Percentiles rank a stretch among this genome's conserved stretches.
Evolutionary conservation across 495 filamentous ascomycete species (phyloP).

Genomic region (Glutinoglossum americanum): DNA sequence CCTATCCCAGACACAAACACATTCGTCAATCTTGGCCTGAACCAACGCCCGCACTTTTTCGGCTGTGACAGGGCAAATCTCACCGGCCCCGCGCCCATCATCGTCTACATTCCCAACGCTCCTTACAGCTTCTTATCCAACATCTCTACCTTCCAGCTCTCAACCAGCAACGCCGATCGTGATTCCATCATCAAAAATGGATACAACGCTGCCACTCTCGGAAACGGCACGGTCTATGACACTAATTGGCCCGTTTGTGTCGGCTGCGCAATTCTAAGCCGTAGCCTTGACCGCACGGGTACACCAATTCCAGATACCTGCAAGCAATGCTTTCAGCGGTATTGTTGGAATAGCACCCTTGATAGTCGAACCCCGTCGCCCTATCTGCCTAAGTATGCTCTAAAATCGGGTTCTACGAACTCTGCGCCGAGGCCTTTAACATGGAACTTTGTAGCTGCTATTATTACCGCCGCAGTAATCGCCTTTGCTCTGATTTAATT

Average conservation of each 20-base stretch:
- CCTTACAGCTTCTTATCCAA: conserved; percentile 59
- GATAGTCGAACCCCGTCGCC: too few relatives aligned
- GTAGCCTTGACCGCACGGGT: conserved; percentile 45
- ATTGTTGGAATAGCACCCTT: conserved; percentile 84
- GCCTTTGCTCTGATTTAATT: too few relatives aligned
- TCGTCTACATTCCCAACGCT: conserved; percentile 80
- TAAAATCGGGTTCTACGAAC: too few relatives aligned
- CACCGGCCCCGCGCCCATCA: conserved; percentile 33
- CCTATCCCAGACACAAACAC: conserved; percentile 61
- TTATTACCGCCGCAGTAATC: too few relatives aligned
- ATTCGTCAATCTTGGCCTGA: conserved; percentile 69
- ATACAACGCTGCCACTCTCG: conserved; percentile 41
- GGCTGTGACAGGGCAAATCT: conserved; percentile 73
- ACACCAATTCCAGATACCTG: conserved; percentile 44
- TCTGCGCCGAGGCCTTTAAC: too few relatives aligned
- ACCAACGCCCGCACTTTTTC: conserved; percentile 77
- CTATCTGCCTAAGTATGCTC: too few relatives aligned
- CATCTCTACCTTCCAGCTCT: conserved; percentile 44
- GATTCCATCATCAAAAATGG: conserved; percentile 68
- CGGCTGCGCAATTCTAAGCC: conserved; percentile 63
- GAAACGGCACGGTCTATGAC: conserved; percentile 55
- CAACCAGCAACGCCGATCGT: conserved; percentile 38
- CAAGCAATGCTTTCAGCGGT: conserved; percentile 47
- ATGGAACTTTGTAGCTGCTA: too few relatives aligned
- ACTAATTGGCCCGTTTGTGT: conserved; percentile 55